Evolutionary conservation across 768 basidiomycete genomes (phyloP).

Genomic region (Zangia roseola): DNA sequence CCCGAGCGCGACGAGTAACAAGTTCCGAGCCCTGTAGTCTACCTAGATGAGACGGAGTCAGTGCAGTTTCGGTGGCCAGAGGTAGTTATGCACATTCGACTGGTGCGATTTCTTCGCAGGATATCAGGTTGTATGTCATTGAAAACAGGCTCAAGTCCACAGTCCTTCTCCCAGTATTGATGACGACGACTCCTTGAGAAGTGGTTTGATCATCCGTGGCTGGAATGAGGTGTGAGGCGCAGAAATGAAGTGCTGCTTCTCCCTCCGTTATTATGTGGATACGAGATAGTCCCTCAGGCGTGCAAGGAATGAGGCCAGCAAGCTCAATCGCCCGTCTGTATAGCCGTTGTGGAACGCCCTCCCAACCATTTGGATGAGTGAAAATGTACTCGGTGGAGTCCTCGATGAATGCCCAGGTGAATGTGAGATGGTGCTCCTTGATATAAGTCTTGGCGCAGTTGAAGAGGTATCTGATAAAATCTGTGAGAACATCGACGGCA

Average conservation of each 20-base stretch:
- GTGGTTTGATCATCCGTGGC: conserved; percentile 13
- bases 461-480: conserved; percentile 23
- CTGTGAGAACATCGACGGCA: conserved; percentile 17
- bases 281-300: conserved; percentile 9
- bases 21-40: conserved; percentile 47
- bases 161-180: conserved; percentile 42
- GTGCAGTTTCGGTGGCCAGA: neutral
- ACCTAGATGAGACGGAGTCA: conserved; percentile 26
- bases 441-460: conserved; percentile 16
- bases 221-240: conserved; percentile 37
- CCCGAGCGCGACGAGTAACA: conserved; percentile 40
- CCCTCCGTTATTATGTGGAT: conserved; percentile 21
- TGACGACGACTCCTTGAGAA: conserved; percentile 36
- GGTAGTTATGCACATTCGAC: conserved; percentile 22
- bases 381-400: conserved; percentile 19
- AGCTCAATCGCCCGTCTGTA: conserved; percentile 18
- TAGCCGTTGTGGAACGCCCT: conserved; percentile 22
- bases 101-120: conserved; percentile 34
- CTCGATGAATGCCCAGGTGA: conserved; percentile 14
- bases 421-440: conserved; percentile 14
- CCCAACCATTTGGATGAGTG: conserved; percentile 31
- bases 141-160: conserved; percentile 38
- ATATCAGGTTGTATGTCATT: conserved; percentile 17
- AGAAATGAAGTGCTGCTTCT: conserved; percentile 29
- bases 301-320: conserved; percentile 20